Conservation (phyloP, 768 basidiomycete species). For the Suillus americanus region DNA sequence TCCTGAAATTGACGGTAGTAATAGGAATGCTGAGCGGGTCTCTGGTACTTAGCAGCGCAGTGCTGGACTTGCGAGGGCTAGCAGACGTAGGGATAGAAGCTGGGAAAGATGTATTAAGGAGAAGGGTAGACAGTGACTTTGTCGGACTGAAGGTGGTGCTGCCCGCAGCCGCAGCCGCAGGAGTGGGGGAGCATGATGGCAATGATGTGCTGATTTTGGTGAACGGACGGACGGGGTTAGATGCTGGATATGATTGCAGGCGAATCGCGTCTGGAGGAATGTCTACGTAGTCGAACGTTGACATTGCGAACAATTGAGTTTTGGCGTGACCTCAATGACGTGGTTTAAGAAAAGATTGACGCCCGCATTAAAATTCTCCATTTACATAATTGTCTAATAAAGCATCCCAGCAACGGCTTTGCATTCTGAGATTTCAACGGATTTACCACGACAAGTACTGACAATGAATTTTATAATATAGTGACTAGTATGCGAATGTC, state of each 20-base stretch:
- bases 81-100: conserved; percentile 15
- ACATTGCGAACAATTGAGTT: conserved; percentile 16
- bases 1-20: conserved; percentile 75
- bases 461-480: background rate
- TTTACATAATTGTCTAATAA: background rate
- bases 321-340: background rate
- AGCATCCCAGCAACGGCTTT: too few species aligned
- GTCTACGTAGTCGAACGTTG: conserved; percentile 40
- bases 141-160: conserved; percentile 26
- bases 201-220: conserved; percentile 44
- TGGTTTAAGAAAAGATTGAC: background rate
- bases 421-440: too few species aligned
- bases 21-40: conserved; percentile 78
- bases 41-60: conserved; percentile 49
- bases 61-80: conserved; percentile 23
- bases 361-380: background rate
- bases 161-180: conserved; percentile 22
- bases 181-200: conserved; percentile 24
- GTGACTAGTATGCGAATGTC: background rate
- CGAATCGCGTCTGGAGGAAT: conserved; percentile 40
- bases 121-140: conserved; percentile 35
- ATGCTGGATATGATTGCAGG: conserved; percentile 26
- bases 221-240: conserved; percentile 31
- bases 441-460: background rate
- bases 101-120: conserved; percentile 19